A percentile compares a stretch with the other conserved stretches of the same genome.
phyloP scores from a whole-genome alignment of 176 grass and related monocot genomes.

The Aechmea fasciata region DNA sequence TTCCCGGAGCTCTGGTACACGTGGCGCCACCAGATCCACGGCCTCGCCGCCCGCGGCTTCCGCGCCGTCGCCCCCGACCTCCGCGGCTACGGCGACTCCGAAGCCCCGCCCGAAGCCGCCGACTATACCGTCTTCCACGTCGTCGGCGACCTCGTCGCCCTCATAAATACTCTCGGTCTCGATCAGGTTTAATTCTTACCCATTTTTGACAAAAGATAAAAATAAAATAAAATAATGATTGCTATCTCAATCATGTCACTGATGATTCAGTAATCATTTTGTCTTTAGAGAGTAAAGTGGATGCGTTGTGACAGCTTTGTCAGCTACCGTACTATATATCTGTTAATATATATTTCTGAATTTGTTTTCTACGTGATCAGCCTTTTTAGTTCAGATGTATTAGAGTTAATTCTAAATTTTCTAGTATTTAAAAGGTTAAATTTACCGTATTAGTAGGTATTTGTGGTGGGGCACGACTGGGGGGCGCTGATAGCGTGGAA shows the following conservation, averaged over 20 bases:
- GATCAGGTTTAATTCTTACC: background rate
- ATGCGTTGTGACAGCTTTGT: no score
- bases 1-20: constrained; percentile 50
- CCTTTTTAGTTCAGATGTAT: no score
- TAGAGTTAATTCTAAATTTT: no score
- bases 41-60: constrained; percentile 25
- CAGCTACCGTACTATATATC: no score
- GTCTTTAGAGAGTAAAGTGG: no score
- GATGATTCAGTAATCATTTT: no score
- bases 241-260: no score
- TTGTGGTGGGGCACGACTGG: constrained; percentile 62
- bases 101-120: background rate
- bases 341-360: no score
- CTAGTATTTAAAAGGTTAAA: background rate
- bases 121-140: background rate
- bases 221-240: no score
- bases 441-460: constrained; percentile 13
- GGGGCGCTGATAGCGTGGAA: constrained; percentile 47
- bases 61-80: constrained; percentile 13
- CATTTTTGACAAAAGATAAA: no score
- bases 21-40: constrained; percentile 43
- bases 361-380: no score
- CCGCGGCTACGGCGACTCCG: constrained; percentile 30
- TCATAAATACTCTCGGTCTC: background rate
- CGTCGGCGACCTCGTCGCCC: constrained; percentile 3